Conservation (phyloP, 495 filamentous ascomycete species). For the Penicillium odoratum region DNA sequence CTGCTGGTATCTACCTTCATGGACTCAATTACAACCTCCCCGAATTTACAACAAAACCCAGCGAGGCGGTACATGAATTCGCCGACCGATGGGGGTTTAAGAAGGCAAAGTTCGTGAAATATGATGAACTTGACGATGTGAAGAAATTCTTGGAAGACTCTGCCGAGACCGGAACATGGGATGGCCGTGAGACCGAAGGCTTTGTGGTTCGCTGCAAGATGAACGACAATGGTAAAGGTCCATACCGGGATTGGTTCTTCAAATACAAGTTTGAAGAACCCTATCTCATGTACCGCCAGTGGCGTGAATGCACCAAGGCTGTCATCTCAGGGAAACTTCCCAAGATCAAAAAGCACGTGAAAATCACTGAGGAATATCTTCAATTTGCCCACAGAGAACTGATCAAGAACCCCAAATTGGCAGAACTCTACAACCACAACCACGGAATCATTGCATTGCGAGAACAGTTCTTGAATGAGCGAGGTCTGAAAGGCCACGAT, state of each 20-base stretch:
- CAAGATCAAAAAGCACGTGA: slow-evolving; percentile 78
- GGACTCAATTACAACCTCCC: slow-evolving; percentile 94
- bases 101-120: slow-evolving; percentile 77
- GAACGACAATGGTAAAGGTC: slow-evolving; percentile 42
- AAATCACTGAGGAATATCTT: slow-evolving; percentile 91
- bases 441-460: slow-evolving; percentile 95
- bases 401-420: slow-evolving; percentile 59
- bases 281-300: slow-evolving; percentile 97
- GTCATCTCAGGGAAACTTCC: slow-evolving; percentile 75
- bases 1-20: slow-evolving; percentile 91
- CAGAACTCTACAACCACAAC: slow-evolving; percentile 71
- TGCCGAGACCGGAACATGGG: slow-evolving; percentile 82
- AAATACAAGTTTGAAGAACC: slow-evolving; percentile 99
- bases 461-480: slow-evolving; percentile 78
- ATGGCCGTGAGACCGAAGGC: slow-evolving; percentile 89
- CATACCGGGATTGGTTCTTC: slow-evolving; percentile 93
- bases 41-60: slow-evolving; percentile 80
- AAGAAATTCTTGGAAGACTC: slow-evolving; percentile 78
- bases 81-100: slow-evolving; percentile 93
- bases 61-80: slow-evolving; percentile 77
- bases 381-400: slow-evolving; percentile 74
- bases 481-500: slow-evolving; percentile 82
- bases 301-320: slow-evolving; percentile 94
- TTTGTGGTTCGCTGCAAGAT: slow-evolving; percentile 93
- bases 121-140: slow-evolving; percentile 70